Evolutionary conservation across 768 basidiomycete genomes (phyloP), one percentile per base, ranked within the genome.

Genomic region (Amanita jacksonii): DNA sequence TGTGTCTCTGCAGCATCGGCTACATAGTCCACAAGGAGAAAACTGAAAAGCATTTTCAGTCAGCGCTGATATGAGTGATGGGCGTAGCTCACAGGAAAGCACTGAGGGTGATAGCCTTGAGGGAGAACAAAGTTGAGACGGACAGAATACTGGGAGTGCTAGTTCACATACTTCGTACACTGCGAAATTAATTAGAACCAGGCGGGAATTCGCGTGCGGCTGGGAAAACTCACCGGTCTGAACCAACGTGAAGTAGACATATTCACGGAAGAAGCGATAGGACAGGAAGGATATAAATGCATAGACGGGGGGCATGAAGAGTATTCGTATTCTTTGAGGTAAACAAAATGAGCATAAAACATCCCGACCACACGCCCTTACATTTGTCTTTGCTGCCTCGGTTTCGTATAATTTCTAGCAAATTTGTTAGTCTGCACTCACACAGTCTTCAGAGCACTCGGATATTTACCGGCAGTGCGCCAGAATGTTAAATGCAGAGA

Each of bases 261-360:
- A 87, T 44, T 69, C 65, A 31, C 83, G 73, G 66, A 85, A 87
- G 62, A 62, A 87, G 3, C 85, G 74, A 53, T 82, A 88, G 28
- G 81, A 82, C 51, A 86, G 72, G 65, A 88, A 88, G 1, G 82
- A 83, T 43, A 87, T 72, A 45, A 87, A 60, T 20, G 77, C 78
- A 56, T 80, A 85, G 28, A 85, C 67, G 2, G 74, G 72, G 3
- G 84, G 83, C 82, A 85, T 81, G 50, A 82, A 82, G 49, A 85
- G 54, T 34, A 85, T 73, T 38, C 82, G 74, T 12, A 84, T 51
- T 38, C 79, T 81, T 50, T 5, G 35, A 8, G 19, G 48, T 9
- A 54, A 30, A 39, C 36, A 28, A 9, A 37, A 42, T 22, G 18
- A 4, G 27, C 6, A 28, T 31, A 25, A 18, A 8, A 24, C 4